Evolutionary conservation across 1,139 yeast genomes (phyloP).

Genomic region (Suhomyces terraborum): DNA sequence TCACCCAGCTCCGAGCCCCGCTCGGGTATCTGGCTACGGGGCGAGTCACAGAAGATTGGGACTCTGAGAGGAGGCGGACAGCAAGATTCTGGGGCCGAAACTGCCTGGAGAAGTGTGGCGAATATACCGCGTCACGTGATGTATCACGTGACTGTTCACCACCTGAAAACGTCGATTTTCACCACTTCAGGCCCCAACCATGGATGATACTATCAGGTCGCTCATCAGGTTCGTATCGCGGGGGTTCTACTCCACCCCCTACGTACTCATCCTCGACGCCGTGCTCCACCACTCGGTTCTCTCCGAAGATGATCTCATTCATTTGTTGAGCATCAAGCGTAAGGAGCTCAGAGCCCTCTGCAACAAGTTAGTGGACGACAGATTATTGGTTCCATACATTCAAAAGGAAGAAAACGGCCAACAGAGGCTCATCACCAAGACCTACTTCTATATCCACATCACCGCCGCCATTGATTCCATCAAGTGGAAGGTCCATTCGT

Average conservation of each 20-base stretch:
- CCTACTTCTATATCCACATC: conserved; percentile 83
- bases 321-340: conserved; percentile 76
- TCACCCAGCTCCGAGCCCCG: too few species aligned
- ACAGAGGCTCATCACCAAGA: conserved; percentile 67
- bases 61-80: too few species aligned
- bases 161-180: background rate
- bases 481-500: conserved; percentile 92
- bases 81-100: too few species aligned
- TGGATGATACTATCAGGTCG: conserved; percentile 49
- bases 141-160: background rate
- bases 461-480: conserved; percentile 95
- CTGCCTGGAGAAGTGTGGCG: too few species aligned
- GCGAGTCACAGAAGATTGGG: too few species aligned
- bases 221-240: conserved; percentile 65
- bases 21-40: too few species aligned
- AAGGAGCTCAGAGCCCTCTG: conserved; percentile 86
- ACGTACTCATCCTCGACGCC: conserved; percentile 84
- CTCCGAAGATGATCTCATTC: conserved; percentile 90
- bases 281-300: conserved; percentile 86
- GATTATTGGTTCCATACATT: conserved; percentile 63
- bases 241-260: conserved; percentile 85
- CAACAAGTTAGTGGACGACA: conserved; percentile 80
- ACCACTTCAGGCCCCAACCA: conserved; percentile 14
- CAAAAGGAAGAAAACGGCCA: conserved; percentile 80
- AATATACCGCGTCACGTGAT: too few species aligned